phyloP scores from a whole-genome alignment of 1,284 basidiomycete genomes.

The Leccinum olivaceoglutinosum region DNA sequence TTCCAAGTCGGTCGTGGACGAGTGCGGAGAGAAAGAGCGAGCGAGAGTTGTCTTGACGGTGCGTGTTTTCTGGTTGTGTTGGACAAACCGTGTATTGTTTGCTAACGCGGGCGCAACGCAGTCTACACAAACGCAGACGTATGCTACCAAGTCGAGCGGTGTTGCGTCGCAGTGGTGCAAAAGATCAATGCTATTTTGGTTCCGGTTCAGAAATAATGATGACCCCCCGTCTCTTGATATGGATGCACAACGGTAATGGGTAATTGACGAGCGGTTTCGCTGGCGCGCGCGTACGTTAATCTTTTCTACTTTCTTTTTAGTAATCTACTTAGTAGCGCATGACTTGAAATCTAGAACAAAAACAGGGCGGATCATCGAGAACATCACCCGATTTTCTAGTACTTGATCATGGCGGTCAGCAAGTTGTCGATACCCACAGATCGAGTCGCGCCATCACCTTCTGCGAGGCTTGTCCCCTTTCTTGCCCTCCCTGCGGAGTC shows the following conservation, averaged over 20 bases:
- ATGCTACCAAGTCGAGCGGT: slow-evolving; percentile 38
- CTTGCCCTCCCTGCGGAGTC: no score
- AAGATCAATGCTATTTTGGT: slow-evolving; percentile 35
- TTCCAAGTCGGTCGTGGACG: slow-evolving; percentile 36
- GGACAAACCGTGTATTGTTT: not conserved
- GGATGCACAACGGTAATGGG: not conserved
- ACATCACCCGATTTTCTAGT: slow-evolving; percentile 62
- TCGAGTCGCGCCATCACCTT: slow-evolving; percentile 2
- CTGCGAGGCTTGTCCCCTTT: no score
- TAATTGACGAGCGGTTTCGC: not conserved
- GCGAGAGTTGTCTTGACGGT: slow-evolving; percentile 61
- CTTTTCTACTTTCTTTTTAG: not conserved
- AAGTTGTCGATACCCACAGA: slow-evolving; percentile 62
- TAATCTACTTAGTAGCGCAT: not conserved
- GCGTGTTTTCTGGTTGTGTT: slow-evolving; percentile 8
- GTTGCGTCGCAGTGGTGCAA: slow-evolving; percentile 42
- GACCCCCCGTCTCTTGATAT: not conserved
- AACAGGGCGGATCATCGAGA: not conserved
- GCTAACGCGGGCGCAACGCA: slow-evolving; percentile 20
- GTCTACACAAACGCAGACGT: slow-evolving; percentile 51
- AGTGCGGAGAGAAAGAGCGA: slow-evolving; percentile 51
- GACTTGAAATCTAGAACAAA: not conserved
- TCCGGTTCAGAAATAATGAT: not conserved
- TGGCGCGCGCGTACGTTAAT: not conserved
- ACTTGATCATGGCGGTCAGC: slow-evolving; percentile 68